Percentiles rank a stretch among this genome's conserved stretches.
These are phyloP conservation scores for Trichosanthes truncata DNA, from an alignment of 306 rosid genomes.

Conservation along the genomic window DNA sequence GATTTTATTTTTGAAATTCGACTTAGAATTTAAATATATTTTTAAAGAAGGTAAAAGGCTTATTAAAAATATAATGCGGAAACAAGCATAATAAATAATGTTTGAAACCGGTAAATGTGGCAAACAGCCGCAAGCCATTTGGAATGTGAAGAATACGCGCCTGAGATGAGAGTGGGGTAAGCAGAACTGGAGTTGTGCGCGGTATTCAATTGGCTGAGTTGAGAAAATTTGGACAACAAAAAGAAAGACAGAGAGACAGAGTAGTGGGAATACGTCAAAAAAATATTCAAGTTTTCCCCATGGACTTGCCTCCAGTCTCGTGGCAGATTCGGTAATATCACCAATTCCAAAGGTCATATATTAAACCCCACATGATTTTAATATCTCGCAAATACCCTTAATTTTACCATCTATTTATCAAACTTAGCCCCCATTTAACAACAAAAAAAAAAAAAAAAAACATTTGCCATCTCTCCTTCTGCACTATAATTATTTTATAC, in stretches of 20 bases:
- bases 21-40: too few species aligned
- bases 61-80: too few species aligned
- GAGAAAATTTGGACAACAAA: neutral
- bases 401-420: neutral
- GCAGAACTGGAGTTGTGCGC: neutral
- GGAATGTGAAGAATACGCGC: neutral
- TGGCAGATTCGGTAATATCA: neutral
- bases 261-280: neutral
- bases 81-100: neutral
- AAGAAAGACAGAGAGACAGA: neutral
- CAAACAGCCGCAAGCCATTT: neutral
- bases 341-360: neutral
- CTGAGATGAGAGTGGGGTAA: neutral
- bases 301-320: neutral
- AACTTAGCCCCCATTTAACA: neutral
- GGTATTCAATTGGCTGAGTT: neutral
- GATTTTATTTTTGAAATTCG: too few species aligned
- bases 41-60: too few species aligned
- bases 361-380: neutral
- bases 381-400: neutral
- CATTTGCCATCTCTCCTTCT: neutral
- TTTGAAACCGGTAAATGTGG: too few species aligned
- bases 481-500: neutral
- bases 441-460: too few species aligned
- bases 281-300: neutral